Base-by-base conservation (phyloP, 1,139 yeast species). In the Sugiyamaella xylanicola region DNA sequence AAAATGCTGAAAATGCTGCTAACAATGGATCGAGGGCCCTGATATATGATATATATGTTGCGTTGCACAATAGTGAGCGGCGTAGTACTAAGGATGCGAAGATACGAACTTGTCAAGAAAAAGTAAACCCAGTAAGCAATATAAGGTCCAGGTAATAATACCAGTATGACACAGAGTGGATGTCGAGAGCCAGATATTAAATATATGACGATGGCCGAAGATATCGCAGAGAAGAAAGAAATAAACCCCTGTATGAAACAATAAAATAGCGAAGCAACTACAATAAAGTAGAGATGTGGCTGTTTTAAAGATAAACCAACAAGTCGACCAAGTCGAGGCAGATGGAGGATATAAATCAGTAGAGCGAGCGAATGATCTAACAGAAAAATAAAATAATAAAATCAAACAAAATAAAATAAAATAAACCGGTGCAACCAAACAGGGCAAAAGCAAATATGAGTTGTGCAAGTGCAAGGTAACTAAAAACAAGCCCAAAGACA, bases 281-380 rank as follows among this genome's bases (percentile, higher is more conserved):
- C 29, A 5, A n/a, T n/a, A n/a, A 25, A 9, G 8, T 25, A 25
- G 29, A 25, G 29, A 25, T 25, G 29, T 32, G n/a, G n/a, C n/a
- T n/a, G n/a, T n/a, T n/a, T 8, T 32, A 4, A 32, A 32, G 37
- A 32, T 32, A 32, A 32, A 32, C 37, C 5, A 13, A 32, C 37
- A n/a, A 32, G 37, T 32, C 4, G 15, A 32, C 37, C 37, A 32
- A 32, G 37, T 32, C 37, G 37, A 32, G 37, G 37, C 37, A 32
- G 37, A 32, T 32, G 37, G 37, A 32, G 13, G 15, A n/a, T 32
- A 32, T 32, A 32, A 32, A 32, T 13, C 37, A 32, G 37, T 32
- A 13, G 15, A 13, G 15, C 4, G 37, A 32, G 37, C 5, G 37
- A 32, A 4, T 25, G 29, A 25, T 25, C 37, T 4, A 32, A 4